A percentile compares a stretch with the other conserved stretches of the same genome.
phyloP scores from a whole-genome alignment of 768 basidiomycete species.

The Leccinum uliginosum region DNA sequence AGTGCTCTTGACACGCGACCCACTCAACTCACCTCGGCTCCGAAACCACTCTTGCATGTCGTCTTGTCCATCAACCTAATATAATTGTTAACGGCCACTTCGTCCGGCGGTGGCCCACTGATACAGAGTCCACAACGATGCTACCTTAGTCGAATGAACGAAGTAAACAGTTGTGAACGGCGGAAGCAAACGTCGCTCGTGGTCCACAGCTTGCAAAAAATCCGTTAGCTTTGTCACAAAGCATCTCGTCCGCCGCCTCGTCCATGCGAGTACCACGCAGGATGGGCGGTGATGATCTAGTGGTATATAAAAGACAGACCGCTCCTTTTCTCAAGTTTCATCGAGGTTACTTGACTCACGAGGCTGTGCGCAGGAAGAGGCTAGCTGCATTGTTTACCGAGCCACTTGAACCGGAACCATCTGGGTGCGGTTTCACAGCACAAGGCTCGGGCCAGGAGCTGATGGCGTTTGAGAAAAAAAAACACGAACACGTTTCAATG shows the following conservation, averaged over 20 bases:
- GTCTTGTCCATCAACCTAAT: slow-evolving; percentile 7
- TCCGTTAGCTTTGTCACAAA: background rate
- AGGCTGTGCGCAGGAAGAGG: too few species aligned
- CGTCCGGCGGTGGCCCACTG: background rate
- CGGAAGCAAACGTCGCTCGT: slow-evolving; percentile 2
- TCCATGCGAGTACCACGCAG: slow-evolving; percentile 5
- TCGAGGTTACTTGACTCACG: background rate
- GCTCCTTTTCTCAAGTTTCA: background rate
- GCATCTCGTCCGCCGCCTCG: background rate
- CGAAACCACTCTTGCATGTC: too few species aligned
- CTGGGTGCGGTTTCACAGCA: background rate
- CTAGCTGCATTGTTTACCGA: too few species aligned
- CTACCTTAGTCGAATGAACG: slow-evolving; percentile 9
- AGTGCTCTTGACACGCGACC: background rate
- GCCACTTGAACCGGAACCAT: too few species aligned
- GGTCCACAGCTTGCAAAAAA: slow-evolving; percentile 2
- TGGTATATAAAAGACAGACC: background rate
- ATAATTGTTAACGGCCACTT: background rate
- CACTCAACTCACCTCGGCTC: background rate
- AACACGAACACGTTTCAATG: background rate
- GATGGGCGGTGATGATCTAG: background rate
- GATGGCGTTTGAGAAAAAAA: background rate
- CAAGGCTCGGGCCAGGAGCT: background rate
- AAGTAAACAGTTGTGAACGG: slow-evolving; percentile 3
- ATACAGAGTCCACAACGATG: background rate